phyloP scores from a whole-genome alignment of 208 protist species.

The Acanthamoeba triangularis region DNA sequence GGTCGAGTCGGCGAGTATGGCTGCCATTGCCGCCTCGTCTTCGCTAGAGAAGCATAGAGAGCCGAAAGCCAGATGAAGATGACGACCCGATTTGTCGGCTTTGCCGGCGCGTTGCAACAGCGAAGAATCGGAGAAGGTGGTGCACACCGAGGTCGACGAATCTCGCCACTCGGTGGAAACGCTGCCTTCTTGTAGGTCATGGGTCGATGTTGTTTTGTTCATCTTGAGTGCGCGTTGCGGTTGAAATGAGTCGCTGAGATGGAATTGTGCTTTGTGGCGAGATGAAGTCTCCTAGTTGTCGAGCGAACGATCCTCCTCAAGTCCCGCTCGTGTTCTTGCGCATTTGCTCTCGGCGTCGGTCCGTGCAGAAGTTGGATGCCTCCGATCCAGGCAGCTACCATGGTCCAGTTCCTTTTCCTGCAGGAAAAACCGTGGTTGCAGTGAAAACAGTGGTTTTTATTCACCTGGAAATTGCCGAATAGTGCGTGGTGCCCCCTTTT shows the following conservation, averaged over 20 bases:
- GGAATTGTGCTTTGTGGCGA: too few species aligned
- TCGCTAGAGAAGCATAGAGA: background rate
- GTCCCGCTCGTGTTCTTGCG: too few species aligned
- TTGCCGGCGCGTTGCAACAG: too few species aligned
- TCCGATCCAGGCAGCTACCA: background rate
- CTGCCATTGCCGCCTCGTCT: background rate
- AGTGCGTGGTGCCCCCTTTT: too few species aligned
- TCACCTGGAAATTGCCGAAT: too few species aligned
- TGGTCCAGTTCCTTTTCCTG: background rate
- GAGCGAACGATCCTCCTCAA: too few species aligned
- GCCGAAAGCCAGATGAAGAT: background rate
- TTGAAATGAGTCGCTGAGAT: too few species aligned
- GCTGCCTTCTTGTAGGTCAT: too few species aligned
- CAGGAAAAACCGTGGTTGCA: background rate
- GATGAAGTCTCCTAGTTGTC: too few species aligned
- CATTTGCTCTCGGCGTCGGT: background rate
- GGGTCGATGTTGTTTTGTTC: background rate
- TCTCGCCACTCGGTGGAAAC: background rate
- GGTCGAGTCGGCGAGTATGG: background rate
- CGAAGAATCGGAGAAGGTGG: background rate
- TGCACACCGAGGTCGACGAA: background rate
- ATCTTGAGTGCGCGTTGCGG: background rate
- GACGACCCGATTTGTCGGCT: background rate
- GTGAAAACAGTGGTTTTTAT: background rate
- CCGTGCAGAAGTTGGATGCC: background rate